Evolutionary conservation across 495 filamentous ascomycete genomes (phyloP).

Genomic region (Darksidea phi): DNA sequence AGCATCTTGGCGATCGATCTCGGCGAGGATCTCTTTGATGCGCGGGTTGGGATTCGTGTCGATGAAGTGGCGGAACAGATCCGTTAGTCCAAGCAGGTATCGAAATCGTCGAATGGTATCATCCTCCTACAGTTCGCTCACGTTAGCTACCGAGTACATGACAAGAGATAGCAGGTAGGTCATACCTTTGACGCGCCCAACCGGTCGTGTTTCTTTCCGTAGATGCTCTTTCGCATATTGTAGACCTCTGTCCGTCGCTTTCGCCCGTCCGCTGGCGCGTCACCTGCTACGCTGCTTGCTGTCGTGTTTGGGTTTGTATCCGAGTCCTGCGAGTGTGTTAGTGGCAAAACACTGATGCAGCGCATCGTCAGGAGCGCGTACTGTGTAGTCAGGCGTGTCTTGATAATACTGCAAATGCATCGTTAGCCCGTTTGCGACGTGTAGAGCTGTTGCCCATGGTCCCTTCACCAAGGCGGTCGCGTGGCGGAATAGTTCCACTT

Average conservation of each 20-base stretch:
- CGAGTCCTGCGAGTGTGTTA: slow-evolving; percentile 58
- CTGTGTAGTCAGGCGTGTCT: slow-evolving; percentile 80
- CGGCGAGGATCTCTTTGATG: slow-evolving; percentile 84
- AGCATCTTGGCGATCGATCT: slow-evolving; percentile 89
- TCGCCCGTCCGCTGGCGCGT: slow-evolving; percentile 70
- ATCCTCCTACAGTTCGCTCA: slow-evolving; percentile 64
- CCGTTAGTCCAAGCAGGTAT: slow-evolving; percentile 92
- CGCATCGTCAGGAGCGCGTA: slow-evolving; percentile 35
- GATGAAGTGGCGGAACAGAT: slow-evolving; percentile 99
- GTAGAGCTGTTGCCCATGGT: neutral
- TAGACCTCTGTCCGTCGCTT: slow-evolving; percentile 81
- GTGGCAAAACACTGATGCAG: neutral
- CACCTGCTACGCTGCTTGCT: slow-evolving; percentile 81
- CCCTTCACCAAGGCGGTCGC: neutral
- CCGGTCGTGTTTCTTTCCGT: slow-evolving; percentile 90
- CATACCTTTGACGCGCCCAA: slow-evolving; percentile 87
- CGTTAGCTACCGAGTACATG: neutral
- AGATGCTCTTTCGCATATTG: slow-evolving; percentile 80
- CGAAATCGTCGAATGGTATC: slow-evolving; percentile 93
- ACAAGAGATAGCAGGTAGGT: neutral
- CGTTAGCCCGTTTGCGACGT: slow-evolving; percentile 12
- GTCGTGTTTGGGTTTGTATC: slow-evolving; percentile 92
- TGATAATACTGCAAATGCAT: slow-evolving; percentile 49
- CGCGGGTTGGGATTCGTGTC: slow-evolving; percentile 91
- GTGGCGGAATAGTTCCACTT: neutral